Conservation (phyloP, 305 asterid genomes). For the Fraxinus paxiana region DNA sequence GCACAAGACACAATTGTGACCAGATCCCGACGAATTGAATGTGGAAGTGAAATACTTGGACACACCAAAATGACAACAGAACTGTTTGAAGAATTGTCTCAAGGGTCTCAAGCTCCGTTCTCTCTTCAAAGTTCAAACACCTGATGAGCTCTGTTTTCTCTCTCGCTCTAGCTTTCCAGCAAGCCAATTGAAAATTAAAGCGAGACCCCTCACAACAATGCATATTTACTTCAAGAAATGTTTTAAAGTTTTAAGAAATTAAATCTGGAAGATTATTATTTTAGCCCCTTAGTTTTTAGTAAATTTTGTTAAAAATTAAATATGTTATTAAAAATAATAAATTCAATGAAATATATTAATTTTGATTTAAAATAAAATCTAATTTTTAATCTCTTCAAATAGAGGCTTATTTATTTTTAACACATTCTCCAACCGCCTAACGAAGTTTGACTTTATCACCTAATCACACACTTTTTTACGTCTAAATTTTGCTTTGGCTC, state of each 20-base stretch:
- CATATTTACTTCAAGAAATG: conserved; percentile 40
- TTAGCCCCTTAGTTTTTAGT: too few species aligned
- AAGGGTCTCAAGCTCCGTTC: conserved; percentile 20
- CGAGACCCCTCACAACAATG: conserved; percentile 49
- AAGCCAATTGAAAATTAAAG: conserved; percentile 34
- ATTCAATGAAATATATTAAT: too few species aligned
- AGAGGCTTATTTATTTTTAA: neutral
- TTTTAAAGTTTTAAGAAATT: neutral
- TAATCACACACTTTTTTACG: too few species aligned
- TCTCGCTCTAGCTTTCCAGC: conserved; percentile 30
- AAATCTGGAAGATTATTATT: too few species aligned
- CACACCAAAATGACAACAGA: neutral
- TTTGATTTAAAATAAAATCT: too few species aligned
- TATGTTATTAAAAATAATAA: too few species aligned
- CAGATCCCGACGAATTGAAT: conserved; percentile 35
- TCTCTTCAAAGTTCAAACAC: conserved; percentile 14
- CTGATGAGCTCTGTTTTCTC: conserved; percentile 17
- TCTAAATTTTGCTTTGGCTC: neutral
- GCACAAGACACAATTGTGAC: conserved; percentile 19
- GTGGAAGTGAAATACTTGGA: conserved; percentile 11
- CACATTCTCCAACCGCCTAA: neutral
- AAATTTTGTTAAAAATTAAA: too few species aligned
- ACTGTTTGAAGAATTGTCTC: conserved; percentile 8
- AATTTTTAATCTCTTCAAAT: neutral
- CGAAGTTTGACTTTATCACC: too few species aligned